A percentile compares a stretch with the other conserved stretches of the same genome.
Evolutionary conservation across 305 asterid species (phyloP).

Genomic region (Euphrasia arctica): DNA sequence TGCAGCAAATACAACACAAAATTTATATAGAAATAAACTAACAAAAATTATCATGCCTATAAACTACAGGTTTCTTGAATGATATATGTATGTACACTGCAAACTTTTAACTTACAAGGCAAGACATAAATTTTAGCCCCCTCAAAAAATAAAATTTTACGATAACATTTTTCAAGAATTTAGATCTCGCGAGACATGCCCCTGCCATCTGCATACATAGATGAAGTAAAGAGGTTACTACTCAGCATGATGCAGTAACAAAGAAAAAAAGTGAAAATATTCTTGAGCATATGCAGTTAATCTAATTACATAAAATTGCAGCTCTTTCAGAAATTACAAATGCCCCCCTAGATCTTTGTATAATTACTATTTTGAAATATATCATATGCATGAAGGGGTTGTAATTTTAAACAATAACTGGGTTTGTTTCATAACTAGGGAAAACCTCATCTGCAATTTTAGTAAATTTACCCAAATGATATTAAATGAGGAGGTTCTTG

Average conservation of each 20-base stretch:
- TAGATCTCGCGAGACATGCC: slow-evolving; percentile 77
- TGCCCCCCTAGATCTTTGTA: too few relatives aligned
- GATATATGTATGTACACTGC: neutral
- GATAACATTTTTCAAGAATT: slow-evolving; percentile 41
- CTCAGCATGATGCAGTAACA: neutral
- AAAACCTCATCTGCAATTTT: neutral
- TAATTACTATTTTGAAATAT: too few relatives aligned
- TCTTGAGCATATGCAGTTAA: neutral
- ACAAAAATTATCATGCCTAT: neutral
- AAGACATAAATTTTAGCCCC: neutral
- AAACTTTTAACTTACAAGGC: neutral
- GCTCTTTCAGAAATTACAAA: too few relatives aligned
- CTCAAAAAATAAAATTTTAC: neutral
- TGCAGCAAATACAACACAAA: neutral
- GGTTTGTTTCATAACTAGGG: neutral
- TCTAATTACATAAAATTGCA: too few relatives aligned
- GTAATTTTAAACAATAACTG: neutral
- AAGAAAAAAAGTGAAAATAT: neutral
- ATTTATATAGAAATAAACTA: neutral
- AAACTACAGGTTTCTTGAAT: neutral
- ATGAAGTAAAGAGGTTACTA: slow-evolving; percentile 17
- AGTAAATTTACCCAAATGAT: neutral
- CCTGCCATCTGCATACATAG: slow-evolving; percentile 85
- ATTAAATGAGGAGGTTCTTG: neutral
- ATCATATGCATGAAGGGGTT: neutral